Conservation (phyloP, 306 rosid genomes). For the Parietaria judaica region DNA sequence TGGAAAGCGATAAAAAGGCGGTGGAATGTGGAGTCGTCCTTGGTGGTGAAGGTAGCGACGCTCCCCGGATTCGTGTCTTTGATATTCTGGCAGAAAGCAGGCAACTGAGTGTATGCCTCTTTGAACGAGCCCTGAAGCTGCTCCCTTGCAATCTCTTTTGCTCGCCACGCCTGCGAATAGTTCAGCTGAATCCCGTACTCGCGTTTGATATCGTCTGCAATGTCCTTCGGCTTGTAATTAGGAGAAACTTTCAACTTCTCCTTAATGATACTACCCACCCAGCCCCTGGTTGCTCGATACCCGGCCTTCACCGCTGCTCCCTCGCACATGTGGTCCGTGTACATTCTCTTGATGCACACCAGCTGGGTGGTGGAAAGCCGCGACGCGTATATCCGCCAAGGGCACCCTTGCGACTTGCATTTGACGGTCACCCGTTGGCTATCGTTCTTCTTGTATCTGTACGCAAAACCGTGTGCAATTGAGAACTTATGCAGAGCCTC, state of each 20-base stretch:
- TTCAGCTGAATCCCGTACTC: slow-evolving; percentile 91
- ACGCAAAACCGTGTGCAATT: slow-evolving; percentile 90
- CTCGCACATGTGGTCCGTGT: slow-evolving; percentile 69
- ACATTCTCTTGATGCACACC: slow-evolving; percentile 92
- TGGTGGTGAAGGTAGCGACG: slow-evolving; percentile 74
- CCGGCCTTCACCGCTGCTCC: slow-evolving; percentile 91
- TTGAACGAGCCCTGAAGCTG: slow-evolving; percentile 96
- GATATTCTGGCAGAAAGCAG: slow-evolving; percentile 79
- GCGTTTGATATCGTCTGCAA: slow-evolving; percentile 85
- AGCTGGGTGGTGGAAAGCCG: slow-evolving; percentile 80
- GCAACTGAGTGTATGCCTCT: slow-evolving; percentile 88
- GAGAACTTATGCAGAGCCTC: slow-evolving; percentile 95
- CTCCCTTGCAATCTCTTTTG: slow-evolving; percentile 96
- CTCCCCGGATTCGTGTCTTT: slow-evolving; percentile 91
- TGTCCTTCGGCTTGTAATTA: slow-evolving; percentile 93
- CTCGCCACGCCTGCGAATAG: slow-evolving; percentile 99
- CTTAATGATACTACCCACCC: slow-evolving; percentile 96
- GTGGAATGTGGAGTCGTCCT: slow-evolving; percentile 92
- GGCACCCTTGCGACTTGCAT: slow-evolving; percentile 91
- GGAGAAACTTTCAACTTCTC: slow-evolving; percentile 89
- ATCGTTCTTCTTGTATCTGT: slow-evolving; percentile 88
- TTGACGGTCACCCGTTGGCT: slow-evolving; percentile 93
- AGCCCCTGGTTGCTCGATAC: slow-evolving; percentile 93
- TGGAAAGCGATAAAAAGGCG: slow-evolving; percentile 79
- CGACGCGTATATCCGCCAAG: slow-evolving; percentile 96